phyloP scores from a whole-genome alignment of 2,329 filamentous ascomycete genomes.

The Claviceps sp. region DNA sequence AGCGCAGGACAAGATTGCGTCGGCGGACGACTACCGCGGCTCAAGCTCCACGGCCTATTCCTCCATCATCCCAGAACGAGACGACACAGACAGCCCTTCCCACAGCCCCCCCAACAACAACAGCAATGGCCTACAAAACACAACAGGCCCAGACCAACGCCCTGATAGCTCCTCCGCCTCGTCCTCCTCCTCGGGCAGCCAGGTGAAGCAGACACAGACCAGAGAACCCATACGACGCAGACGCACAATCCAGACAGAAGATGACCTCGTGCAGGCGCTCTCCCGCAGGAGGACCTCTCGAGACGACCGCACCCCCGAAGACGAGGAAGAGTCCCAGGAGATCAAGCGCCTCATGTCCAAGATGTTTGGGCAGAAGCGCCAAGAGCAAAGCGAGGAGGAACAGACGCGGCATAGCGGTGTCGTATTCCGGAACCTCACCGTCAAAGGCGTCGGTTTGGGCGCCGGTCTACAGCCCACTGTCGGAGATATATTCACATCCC shows the following conservation, averaged over 20 bases:
- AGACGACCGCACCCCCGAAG: slow-evolving; percentile 11
- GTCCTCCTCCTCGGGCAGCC: not conserved
- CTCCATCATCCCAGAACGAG: not conserved
- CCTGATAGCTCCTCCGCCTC: not conserved
- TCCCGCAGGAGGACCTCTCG: slow-evolving; percentile 33
- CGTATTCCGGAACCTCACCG: slow-evolving; percentile 55
- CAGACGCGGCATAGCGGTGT: slow-evolving; percentile 57
- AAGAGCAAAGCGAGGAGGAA: slow-evolving; percentile 54
- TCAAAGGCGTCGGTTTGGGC: slow-evolving; percentile 55
- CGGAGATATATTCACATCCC: slow-evolving; percentile 51
- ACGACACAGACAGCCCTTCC: not conserved
- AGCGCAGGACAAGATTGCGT: not conserved
- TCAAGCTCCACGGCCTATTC: not conserved
- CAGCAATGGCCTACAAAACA: not conserved
- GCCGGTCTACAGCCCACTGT: slow-evolving; percentile 40
- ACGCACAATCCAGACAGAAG: slow-evolving; percentile 26
- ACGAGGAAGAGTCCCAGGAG: slow-evolving; percentile 31
- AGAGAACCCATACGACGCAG: slow-evolving; percentile 9
- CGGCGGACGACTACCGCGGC: not conserved
- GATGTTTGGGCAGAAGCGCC: slow-evolving; percentile 55
- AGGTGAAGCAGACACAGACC: slow-evolving; percentile 2
- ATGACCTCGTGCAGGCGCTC: slow-evolving; percentile 35
- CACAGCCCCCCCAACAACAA: no score
- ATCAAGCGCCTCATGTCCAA: slow-evolving; percentile 51
- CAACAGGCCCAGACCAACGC: not conserved